Conservation (phyloP, 345 rosid species). For the Arabis hirsuta region DNA sequence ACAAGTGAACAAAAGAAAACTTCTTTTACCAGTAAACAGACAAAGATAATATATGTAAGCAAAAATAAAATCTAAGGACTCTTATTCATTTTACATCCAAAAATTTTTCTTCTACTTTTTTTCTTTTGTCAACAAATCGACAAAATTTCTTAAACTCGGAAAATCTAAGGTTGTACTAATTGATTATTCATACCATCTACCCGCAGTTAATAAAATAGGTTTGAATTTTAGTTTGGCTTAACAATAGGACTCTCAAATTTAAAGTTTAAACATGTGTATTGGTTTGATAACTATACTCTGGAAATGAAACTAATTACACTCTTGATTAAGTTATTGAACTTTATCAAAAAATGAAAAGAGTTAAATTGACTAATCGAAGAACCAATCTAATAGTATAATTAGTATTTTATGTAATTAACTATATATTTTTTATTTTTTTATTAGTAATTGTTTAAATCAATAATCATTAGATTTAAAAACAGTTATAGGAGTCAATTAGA, state of each 20-base stretch:
- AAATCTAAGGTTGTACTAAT: neutral
- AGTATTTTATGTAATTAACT: neutral
- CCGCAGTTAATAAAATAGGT: neutral
- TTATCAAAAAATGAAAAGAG: neutral
- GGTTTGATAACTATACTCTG: slow-evolving; percentile 6
- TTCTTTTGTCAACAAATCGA: neutral
- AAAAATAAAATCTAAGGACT: neutral
- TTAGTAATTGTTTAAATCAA: neutral
- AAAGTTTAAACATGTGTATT: neutral
- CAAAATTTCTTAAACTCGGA: neutral
- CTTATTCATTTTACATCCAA: neutral
- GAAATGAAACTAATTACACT: neutral
- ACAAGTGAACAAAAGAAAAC: slow-evolving; percentile 40
- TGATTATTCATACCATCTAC: neutral
- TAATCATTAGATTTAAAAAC: neutral
- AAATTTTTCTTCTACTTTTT: neutral
- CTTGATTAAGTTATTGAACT: neutral
- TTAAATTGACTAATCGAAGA: slow-evolving; percentile 3
- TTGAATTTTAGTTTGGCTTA: neutral
- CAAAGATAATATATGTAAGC: slow-evolving; percentile 3
- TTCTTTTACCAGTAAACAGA: slow-evolving; percentile 40
- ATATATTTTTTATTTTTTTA: neutral
- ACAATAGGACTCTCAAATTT: neutral
- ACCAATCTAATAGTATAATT: neutral
- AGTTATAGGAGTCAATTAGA: slow-evolving; percentile 10